A percentile compares a stretch with the other conserved stretches of the same genome.
phyloP scores from a whole-genome alignment of 805 yeast species.

The Kuraishia floccosa region DNA sequence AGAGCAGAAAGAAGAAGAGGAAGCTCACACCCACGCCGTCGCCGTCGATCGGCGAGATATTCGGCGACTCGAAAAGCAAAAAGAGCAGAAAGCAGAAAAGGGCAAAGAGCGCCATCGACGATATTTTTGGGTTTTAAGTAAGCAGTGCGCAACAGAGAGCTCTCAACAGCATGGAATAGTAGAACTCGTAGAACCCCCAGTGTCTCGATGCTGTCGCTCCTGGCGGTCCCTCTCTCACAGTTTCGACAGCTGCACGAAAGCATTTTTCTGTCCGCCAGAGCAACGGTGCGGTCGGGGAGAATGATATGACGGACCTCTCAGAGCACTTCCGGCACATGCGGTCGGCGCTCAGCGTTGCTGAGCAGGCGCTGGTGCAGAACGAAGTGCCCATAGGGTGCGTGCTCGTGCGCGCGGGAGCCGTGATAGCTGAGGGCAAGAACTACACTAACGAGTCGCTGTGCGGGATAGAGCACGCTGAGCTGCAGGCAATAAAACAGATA shows the following conservation, averaged over 20 bases:
- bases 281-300: background rate
- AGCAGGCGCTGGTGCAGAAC: slow-evolving; percentile 46
- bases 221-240: background rate
- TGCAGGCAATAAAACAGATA: slow-evolving; percentile 60
- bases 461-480: slow-evolving; percentile 91
- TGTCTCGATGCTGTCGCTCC: background rate
- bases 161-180: no score
- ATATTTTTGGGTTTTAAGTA: slow-evolving; percentile 71
- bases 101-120: slow-evolving; percentile 53
- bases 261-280: background rate
- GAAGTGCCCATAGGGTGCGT: slow-evolving; percentile 87
- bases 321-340: slow-evolving; percentile 33
- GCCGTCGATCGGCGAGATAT: background rate
- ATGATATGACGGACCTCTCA: slow-evolving; percentile 1
- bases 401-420: slow-evolving; percentile 35
- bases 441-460: slow-evolving; percentile 76
- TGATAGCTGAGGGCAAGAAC: slow-evolving; percentile 73
- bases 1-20: slow-evolving; percentile 6
- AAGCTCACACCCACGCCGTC: slow-evolving; percentile 1
- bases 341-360: slow-evolving; percentile 44
- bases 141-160: no score
- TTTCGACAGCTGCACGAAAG: background rate
- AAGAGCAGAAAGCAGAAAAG: slow-evolving; percentile 32
- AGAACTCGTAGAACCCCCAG: no score
- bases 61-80: slow-evolving; percentile 1